Evolutionary conservation across 306 rosid species (phyloP).

Genomic region (Quercus mongolica): DNA sequence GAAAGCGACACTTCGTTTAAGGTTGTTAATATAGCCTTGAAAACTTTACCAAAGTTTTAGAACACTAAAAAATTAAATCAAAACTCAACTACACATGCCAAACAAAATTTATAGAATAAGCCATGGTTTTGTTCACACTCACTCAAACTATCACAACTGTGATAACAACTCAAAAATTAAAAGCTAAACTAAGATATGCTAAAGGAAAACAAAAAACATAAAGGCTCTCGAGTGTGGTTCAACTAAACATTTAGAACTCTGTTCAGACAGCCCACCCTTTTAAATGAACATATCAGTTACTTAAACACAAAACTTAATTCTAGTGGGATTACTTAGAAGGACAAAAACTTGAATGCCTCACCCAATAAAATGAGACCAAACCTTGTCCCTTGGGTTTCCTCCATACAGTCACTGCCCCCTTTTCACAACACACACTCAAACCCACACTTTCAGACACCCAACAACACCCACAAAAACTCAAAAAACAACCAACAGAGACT

Average conservation of each 20-base stretch:
- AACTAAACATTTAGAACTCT: not conserved
- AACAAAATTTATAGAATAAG: too few species aligned
- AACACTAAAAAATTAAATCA: too few species aligned
- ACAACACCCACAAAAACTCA: not conserved
- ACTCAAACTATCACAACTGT: too few species aligned
- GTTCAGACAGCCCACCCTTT: not conserved
- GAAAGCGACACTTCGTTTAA: too few species aligned
- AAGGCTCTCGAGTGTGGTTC: too few species aligned
- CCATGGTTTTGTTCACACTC: too few species aligned
- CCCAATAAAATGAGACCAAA: conserved; percentile 21
- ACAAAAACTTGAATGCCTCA: not conserved
- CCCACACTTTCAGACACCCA: conserved; percentile 10
- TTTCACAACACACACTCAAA: conserved; percentile 27
- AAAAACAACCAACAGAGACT: conserved; percentile 10
- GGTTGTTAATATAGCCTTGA: too few species aligned
- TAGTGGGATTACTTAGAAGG: not conserved
- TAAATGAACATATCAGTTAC: conserved; percentile 12
- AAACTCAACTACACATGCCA: too few species aligned
- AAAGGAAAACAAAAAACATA: too few species aligned
- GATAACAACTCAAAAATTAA: too few species aligned
- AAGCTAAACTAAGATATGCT: too few species aligned
- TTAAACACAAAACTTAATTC: not conserved
- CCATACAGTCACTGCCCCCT: conserved; percentile 29
- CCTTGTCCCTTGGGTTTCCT: conserved; percentile 22
- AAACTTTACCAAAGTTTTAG: too few species aligned